phyloP scores from a whole-genome alignment of 768 basidiomycete genomes.

The Xanthoconium stramineum region DNA sequence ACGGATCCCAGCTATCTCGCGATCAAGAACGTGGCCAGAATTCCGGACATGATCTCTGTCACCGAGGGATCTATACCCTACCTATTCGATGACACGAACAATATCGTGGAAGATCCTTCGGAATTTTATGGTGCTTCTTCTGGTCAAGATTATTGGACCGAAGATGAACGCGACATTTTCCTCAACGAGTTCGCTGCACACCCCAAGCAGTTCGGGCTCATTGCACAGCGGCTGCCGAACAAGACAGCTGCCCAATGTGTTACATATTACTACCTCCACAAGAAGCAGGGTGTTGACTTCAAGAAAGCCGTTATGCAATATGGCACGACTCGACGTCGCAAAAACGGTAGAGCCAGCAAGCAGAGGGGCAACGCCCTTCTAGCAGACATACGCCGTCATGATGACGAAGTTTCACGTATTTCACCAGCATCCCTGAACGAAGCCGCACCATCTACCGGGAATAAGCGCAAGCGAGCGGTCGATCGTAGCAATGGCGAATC shows the following conservation, averaged over 20 bases:
- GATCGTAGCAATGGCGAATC: constrained; percentile 32
- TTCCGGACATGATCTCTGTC: constrained; percentile 89
- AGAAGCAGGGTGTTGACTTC: constrained; percentile 85
- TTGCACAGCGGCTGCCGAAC: constrained; percentile 73
- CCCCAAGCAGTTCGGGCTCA: constrained; percentile 96
- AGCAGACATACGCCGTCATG: constrained; percentile 76
- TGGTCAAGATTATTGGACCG: constrained; percentile 84
- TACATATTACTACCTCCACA: constrained; percentile 91
- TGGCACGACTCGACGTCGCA: constrained; percentile 63
- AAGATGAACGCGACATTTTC: constrained; percentile 76
- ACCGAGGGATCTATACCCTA: constrained; percentile 57
- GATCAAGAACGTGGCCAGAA: constrained; percentile 74
- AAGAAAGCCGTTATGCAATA: constrained; percentile 67
- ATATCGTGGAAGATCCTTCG: constrained; percentile 69
- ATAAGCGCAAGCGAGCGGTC: constrained; percentile 41
- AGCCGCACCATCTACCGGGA: constrained; percentile 24
- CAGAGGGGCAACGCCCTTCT: constrained; percentile 81
- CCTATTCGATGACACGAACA: constrained; percentile 82
- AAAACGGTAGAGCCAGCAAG: constrained; percentile 58
- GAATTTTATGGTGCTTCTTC: constrained; percentile 73
- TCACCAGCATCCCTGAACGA: constrained; percentile 23
- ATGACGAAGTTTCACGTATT: constrained; percentile 42
- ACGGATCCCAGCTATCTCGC: constrained; percentile 93
- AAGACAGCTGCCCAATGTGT: constrained; percentile 90
- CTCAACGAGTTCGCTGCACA: constrained; percentile 75